Evolutionary conservation across 345 rosid species (phyloP).

Genomic region (Camelina neglecta): DNA sequence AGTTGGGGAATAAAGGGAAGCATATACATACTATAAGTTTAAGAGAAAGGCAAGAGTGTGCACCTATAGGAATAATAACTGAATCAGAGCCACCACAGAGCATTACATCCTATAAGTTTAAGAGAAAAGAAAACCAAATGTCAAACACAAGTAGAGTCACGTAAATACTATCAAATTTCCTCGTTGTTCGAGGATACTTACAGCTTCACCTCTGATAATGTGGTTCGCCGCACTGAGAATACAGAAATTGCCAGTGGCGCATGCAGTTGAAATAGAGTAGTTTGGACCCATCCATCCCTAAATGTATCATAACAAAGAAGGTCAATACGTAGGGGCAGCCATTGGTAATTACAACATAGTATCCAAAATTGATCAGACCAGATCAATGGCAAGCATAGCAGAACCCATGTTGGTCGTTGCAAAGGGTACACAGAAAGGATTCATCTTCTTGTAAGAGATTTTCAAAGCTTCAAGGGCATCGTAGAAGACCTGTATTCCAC

Average conservation of each 20-base stretch:
- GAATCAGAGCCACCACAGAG: constrained; percentile 98
- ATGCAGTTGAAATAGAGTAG: constrained; percentile 93
- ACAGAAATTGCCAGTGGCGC: constrained; percentile 94
- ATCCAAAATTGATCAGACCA: constrained; percentile 56
- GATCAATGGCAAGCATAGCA: constrained; percentile 96
- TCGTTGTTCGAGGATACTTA: constrained; percentile 50
- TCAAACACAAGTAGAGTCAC: constrained; percentile 1
- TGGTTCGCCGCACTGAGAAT: constrained; percentile 89
- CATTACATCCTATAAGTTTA: constrained; percentile 75
- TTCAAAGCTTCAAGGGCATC: constrained; percentile 91
- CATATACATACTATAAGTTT: neutral
- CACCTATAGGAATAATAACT: constrained; percentile 85
- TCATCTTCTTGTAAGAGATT: constrained; percentile 89
- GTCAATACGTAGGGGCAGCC: neutral
- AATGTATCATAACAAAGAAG: constrained; percentile 30
- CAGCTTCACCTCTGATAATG: constrained; percentile 93
- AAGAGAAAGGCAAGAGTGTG: constrained; percentile 25
- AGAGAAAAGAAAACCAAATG: constrained; percentile 4
- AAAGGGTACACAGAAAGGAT: constrained; percentile 92
- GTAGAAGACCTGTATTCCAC: constrained; percentile 66
- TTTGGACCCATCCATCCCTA: constrained; percentile 99
- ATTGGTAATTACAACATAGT: constrained; percentile 5
- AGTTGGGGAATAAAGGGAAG: constrained; percentile 16
- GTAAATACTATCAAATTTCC: constrained; percentile 8
- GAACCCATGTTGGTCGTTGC: constrained; percentile 99